Base-by-base conservation (phyloP, 2,329 filamentous ascomycete genomes). In the Daldinia eschscholtzii region DNA sequence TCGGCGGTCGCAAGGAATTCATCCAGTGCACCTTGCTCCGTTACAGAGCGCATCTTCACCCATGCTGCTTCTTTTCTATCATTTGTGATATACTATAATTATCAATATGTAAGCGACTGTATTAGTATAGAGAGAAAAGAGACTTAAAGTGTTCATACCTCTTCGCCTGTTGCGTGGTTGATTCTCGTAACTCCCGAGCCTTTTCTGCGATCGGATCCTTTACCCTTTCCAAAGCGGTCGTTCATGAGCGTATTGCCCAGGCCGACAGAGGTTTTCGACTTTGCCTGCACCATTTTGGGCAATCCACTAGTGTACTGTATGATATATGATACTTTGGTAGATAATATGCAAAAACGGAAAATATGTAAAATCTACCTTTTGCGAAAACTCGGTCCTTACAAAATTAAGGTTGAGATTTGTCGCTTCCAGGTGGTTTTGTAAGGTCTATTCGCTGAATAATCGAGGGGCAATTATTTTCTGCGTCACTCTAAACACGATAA, bases 11-110 rank as follows among this genome's bases (percentile, higher is more conserved):
- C 93, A 72, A 99, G 85, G 81, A 99, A 99, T 81, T 99, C 96
- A 80, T 99, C 96, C 70, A 99, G 89, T 50, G 94, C 94, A 74
- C 92, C 94, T 82, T 99, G 96, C 84, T 99, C 93, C 4, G 96
- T 99, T 74, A 99, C 93, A 80, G 93, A 97, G 84, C 95, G 93
- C 96, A 99, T 98, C 86, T 98, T 99, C 78, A 98, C 93, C 94
- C 94, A 99, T 74, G 93, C 88, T 39, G 95, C 96, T 83, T 98
- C 94, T 79, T 97, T 91, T 75, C 90, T 91, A 72, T 92, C 91
- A 79, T 97, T 98, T 56, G 93, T 96, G 76, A 98, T 90, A 80
- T 99, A 99, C 85, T 92, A 70, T 44, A 15, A 9, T 6, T 18
- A 30, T 57, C 28, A 10, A n/a, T n/a, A 10, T 7, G 37, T 66